Base-by-base conservation (phyloP, 1,284 basidiomycete genomes). In the Rhodotorula sp. region DNA sequence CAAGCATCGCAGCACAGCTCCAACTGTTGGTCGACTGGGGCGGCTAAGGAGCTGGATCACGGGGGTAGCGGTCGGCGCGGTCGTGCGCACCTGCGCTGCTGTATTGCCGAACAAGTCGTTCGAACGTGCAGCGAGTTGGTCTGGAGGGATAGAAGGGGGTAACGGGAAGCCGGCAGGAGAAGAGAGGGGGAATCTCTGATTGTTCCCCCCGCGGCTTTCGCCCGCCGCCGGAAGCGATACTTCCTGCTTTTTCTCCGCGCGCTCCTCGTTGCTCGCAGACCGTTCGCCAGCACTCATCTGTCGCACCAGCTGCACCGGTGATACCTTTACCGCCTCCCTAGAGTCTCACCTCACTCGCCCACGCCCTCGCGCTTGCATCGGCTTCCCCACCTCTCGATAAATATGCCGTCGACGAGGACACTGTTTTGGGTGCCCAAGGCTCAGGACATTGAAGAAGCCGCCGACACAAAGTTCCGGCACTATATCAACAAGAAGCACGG, bases 11-110 rank as follows among this genome's bases (percentile, higher is more conserved):
- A 14, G 83, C 81, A 71, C 88, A 88, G 81, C 78, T 92, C 68
- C 90, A 92, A 81, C 84, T 83, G 0, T 90, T 90, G 80, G 84
- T 90, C 64, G 89, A 91, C 58, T 76, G 61, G 26, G 51, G 58
- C 23, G 47, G 51, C 15, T 54, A 21, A 26, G 39, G 39, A 10
- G 18, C 26, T 43, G 39, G 10, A 14, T 43, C 21, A 47, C 16
- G 43, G 14, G n/a, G 3, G 15, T 15, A 14, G 14, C 15, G 7
- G 7, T 21, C 26, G 1, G 7, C 34, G 23, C 58, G 5, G 21
- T 46, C n/a, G 43, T 23, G 31, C 29, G 21, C n/a, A 5, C 43
- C 58, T 29, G 12, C 26, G 29, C 14, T n/a, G 26, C 29, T 29
- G n/a, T 26, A 16, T 56, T 14, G 26, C 12, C 54, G 29, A 15